phyloP scores from a whole-genome alignment of 805 yeast genomes.

The Wickerhamiella sorbophila region DNA sequence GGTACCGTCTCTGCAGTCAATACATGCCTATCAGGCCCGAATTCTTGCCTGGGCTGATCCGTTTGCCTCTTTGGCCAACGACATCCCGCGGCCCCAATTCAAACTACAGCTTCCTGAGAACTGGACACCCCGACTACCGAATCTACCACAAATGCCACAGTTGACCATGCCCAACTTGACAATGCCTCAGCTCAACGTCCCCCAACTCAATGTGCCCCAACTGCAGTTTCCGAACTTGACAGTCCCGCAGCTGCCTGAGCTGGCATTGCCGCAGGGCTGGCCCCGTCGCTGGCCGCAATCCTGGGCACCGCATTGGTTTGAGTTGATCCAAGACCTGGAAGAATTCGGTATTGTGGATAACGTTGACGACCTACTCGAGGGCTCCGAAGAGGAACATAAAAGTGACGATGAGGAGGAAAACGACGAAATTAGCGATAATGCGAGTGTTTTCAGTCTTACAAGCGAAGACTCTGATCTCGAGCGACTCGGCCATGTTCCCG shows the following conservation, averaged over 20 bases:
- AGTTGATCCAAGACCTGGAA: constrained; percentile 1
- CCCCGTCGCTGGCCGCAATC: background rate
- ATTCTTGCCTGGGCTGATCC: constrained; percentile 1
- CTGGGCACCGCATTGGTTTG: background rate
- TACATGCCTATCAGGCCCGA: background rate
- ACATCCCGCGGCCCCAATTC: background rate
- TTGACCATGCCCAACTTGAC: too few relatives aligned
- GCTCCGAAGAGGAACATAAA: background rate
- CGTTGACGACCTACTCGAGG: constrained; percentile 2
- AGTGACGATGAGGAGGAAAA: background rate
- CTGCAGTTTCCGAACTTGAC: background rate
- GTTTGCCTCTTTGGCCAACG: background rate
- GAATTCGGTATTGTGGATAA: background rate
- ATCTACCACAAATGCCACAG: background rate
- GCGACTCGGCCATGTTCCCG: constrained; percentile 14
- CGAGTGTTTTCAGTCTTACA: constrained; percentile 9
- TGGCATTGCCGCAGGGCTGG: background rate
- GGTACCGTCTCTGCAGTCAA: background rate
- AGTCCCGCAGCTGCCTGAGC: background rate
- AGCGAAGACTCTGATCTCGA: constrained; percentile 12
- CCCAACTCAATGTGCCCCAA: background rate
- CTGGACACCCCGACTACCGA: background rate
- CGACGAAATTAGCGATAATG: constrained; percentile 10
- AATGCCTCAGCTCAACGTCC: background rate
- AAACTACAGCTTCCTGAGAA: background rate